Percentiles rank a stretch among this genome's conserved stretches.
These are phyloP conservation scores for Sarocladium brachiariae DNA, from an alignment of 2,329 filamentous ascomycete genomes.

Conservation along the genomic window DNA sequence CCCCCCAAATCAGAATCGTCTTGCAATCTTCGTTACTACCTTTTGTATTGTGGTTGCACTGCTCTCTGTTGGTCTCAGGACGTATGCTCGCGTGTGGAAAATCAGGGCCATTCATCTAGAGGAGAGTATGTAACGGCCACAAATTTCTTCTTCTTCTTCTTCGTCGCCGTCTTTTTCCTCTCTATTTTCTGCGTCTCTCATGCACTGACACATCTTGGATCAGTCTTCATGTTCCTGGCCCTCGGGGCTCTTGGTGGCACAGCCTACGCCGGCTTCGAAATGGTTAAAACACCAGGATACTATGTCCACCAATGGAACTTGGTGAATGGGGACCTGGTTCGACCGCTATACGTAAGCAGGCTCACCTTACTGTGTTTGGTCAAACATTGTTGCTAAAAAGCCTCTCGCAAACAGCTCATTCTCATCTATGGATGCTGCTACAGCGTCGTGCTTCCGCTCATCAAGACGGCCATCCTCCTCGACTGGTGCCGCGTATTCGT, in stretches of 20 bases:
- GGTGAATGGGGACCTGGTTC: conserved; percentile 20
- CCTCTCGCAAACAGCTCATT: conserved; percentile 19
- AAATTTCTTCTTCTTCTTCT: neutral
- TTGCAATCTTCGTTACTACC: conserved; percentile 11
- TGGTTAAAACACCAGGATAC: conserved; percentile 25
- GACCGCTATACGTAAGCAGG: conserved; percentile 20
- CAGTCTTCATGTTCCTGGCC: conserved; percentile 5
- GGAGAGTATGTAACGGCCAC: conserved; percentile 11
- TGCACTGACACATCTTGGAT: neutral
- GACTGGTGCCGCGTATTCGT: conserved; percentile 36
- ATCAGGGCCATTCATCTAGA: conserved; percentile 10
- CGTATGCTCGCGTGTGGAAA: conserved; percentile 10
- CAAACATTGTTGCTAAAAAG: neutral
- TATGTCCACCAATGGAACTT: conserved; percentile 30
- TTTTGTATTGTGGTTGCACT: conserved; percentile 8
- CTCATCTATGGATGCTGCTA: conserved; percentile 29
- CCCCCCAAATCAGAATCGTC: conserved; percentile 13
- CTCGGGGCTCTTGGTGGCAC: conserved; percentile 16
- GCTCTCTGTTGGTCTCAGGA: conserved; percentile 10
- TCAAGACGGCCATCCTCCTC: conserved; percentile 34
- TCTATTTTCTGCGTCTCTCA: neutral
- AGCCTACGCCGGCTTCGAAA: conserved; percentile 16
- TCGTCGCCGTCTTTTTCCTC: neutral
- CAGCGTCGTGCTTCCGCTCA: conserved; percentile 26
- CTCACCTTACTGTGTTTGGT: too few species aligned